phyloP scores from a whole-genome alignment of 2,329 filamentous ascomycete genomes.

The Aspergillus fischeri region DNA sequence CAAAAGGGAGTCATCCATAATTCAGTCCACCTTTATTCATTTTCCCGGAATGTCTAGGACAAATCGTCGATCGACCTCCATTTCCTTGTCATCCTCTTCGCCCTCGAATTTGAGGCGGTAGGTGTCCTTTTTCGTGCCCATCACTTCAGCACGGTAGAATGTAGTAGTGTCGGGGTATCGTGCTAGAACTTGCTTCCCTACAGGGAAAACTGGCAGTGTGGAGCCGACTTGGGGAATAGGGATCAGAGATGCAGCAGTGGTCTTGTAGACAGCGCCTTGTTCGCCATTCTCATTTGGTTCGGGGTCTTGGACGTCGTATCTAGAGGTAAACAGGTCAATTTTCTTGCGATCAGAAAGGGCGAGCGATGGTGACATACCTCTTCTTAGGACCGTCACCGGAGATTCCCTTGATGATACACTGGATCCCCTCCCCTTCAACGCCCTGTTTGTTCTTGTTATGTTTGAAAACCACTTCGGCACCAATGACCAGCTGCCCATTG shows the following conservation, averaged over 20 bases:
- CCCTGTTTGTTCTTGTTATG: constrained; percentile 49
- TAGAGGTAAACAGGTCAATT: constrained; percentile 25
- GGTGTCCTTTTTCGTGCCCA: constrained; percentile 57
- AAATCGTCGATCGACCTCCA: constrained; percentile 70
- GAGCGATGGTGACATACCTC: constrained; percentile 40
- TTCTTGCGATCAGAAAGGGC: neutral
- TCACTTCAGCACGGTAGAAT: constrained; percentile 79
- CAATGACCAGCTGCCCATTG: constrained; percentile 41
- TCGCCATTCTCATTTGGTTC: constrained; percentile 68
- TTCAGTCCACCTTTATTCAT: constrained; percentile 5
- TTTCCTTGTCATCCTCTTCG: constrained; percentile 68
- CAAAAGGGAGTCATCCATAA: constrained; percentile 16
- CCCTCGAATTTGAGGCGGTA: constrained; percentile 69
- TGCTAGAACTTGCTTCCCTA: constrained; percentile 69
- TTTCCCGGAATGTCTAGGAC: constrained; percentile 67
- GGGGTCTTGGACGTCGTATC: constrained; percentile 76
- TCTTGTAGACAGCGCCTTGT: constrained; percentile 60
- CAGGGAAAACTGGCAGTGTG: constrained; percentile 56
- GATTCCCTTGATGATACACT: constrained; percentile 72
- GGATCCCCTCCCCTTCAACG: constrained; percentile 57
- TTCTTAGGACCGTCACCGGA: constrained; percentile 69
- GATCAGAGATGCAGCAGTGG: constrained; percentile 71
- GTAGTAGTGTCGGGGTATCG: constrained; percentile 80
- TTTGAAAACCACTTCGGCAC: constrained; percentile 49
- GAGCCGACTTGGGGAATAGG: constrained; percentile 63